Evolutionary conservation across 2,329 filamentous ascomycete genomes (phyloP).

Genomic region (Aspergillus sergii): DNA sequence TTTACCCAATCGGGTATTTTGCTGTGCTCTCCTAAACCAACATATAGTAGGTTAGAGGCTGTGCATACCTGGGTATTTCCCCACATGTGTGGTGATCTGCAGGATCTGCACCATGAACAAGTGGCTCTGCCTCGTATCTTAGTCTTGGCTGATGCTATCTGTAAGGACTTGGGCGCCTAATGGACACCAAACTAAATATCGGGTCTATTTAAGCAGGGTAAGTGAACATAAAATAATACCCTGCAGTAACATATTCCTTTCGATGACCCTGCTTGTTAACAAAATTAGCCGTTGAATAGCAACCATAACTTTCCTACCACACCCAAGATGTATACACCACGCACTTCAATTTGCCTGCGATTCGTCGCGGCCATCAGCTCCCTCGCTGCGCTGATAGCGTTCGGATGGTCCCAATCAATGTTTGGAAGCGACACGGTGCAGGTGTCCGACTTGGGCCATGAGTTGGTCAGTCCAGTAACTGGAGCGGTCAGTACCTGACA

Average conservation of each 20-base stretch:
- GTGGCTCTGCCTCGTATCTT: neutral
- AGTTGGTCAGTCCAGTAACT: slow-evolving; percentile 8
- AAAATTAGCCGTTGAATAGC: neutral
- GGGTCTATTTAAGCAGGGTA: neutral
- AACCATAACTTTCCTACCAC: neutral
- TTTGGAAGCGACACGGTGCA: slow-evolving; percentile 1
- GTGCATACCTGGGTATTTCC: neutral
- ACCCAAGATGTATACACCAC: neutral
- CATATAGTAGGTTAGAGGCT: neutral
- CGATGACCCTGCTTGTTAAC: neutral
- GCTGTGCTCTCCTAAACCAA: too few relatives aligned
- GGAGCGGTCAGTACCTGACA: slow-evolving; percentile 7
- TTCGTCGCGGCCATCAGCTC: slow-evolving; percentile 4
- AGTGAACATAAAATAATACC: neutral
- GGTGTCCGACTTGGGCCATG: slow-evolving; percentile 4
- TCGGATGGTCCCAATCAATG: slow-evolving; percentile 8
- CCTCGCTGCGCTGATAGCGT: slow-evolving; percentile 9
- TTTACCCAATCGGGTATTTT: neutral
- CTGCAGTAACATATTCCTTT: neutral
- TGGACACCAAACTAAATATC: neutral
- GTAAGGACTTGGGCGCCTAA: neutral
- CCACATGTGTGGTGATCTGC: neutral
- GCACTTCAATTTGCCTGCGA: slow-evolving; percentile 5
- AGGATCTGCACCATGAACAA: neutral
- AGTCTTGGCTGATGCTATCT: neutral